Evolutionary conservation across 2,329 filamentous ascomycete species (phyloP), one percentile per base, ranked within the genome.

Genomic region (Magnaporthiopsis poae): DNA sequence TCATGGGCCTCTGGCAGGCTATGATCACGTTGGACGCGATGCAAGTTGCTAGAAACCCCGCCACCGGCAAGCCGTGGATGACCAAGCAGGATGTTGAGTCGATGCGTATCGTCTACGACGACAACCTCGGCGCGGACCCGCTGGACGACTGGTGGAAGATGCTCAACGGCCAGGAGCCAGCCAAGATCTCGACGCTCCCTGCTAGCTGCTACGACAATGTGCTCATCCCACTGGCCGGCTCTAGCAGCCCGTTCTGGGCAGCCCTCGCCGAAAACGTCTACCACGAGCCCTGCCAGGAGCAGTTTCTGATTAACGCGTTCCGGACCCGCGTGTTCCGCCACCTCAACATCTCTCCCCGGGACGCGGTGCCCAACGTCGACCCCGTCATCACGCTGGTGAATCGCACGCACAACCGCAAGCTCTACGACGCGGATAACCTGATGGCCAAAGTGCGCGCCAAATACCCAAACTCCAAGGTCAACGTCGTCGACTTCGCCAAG

Each of bases 1-100:
- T 72, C 31, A 70, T 74, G 70, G 73, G 74, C 68, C 66, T 74
- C 12, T 73, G 72, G 72, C 70, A 73, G n/a, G 70, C 72, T 5
- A 68, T 70, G 25, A 62, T 73, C 21, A 71, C 69, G 12, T 52
- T 74, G 31, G 71, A 74, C 46, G 66, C 67, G 5, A 67, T 74
- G 27, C 66, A 68, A 18, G 67, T 70, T 39, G 69, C 73, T 5
- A 60, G 67, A 52, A 66, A 71, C 66, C 70, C 71, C 13, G 56
- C 66, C 3, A 72, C 69, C 1, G 66, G 67, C 5, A 61, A 60
- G n/a, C 68, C 72, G 4, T 73, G 70, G 61, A 60, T 73, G n/a
- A 68, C 67, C 18, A 25, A 67, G 13, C 21, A 62, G 18, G 68
- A 72, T n/a, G 61, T 68, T 12, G 60, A 68, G 13, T 61, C 66